Evolutionary conservation across 352 stramenopile genomes (phyloP).

Genomic region (Pythium biforme): DNA sequence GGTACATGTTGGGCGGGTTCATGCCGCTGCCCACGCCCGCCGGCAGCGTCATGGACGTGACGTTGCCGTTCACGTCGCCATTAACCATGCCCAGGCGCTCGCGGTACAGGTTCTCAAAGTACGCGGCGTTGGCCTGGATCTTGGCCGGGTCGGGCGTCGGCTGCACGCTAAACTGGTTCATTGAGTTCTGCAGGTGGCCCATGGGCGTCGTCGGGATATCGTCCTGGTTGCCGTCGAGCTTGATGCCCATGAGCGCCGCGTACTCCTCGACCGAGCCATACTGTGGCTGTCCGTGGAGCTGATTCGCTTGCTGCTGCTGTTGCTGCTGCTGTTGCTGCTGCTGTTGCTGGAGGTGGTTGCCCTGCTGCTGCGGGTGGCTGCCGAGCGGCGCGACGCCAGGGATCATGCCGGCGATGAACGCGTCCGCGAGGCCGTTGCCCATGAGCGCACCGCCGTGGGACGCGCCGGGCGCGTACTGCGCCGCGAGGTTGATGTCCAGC

Average conservation of each 20-base stretch:
- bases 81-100: conserved; percentile 43
- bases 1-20: conserved; percentile 43
- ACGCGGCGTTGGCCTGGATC: conserved; percentile 79
- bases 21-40: conserved; percentile 61
- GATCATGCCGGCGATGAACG: conserved; percentile 55
- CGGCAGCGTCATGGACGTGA: conserved; percentile 24
- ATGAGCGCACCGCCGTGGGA: conserved; percentile 17
- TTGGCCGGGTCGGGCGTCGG: conserved; percentile 48
- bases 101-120: conserved; percentile 79
- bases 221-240: conserved; percentile 58
- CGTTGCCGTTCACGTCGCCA: conserved; percentile 31
- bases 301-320: conserved; percentile 14
- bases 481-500: conserved; percentile 47
- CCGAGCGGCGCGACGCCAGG: conserved; percentile 30
- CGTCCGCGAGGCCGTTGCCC: conserved; percentile 33
- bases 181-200: conserved; percentile 29
- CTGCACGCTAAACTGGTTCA: conserved; percentile 39
- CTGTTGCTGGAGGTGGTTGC: conserved; percentile 22
- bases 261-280: conserved; percentile 75
- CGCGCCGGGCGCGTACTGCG: conserved; percentile 31
- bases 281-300: conserved; percentile 24
- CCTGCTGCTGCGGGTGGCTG: conserved; percentile 12
- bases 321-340: conserved; percentile 13
- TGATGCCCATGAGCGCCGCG: conserved; percentile 80
- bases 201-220: conserved; percentile 32